Base-by-base conservation (phyloP, 257 asterid genomes). In the Nicotiana tabacum region DNA sequence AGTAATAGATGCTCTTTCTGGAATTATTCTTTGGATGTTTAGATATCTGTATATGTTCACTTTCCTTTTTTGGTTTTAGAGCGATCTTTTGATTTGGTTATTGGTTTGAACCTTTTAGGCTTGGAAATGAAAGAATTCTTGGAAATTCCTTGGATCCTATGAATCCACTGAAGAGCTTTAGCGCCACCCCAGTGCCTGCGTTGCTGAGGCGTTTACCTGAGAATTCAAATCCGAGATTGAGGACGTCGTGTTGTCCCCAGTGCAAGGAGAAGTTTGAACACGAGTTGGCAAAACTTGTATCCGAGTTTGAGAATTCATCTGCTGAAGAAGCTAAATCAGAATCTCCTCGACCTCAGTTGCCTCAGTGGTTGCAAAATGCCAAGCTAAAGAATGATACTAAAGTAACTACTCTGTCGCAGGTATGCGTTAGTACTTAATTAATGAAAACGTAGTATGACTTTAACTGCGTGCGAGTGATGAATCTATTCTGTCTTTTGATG, bases 331-430 rank as follows among this genome's bases (percentile, higher is more conserved):
- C 88, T 46, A 91, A 87, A 69, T 87, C 92, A 37, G 90, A 86
- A 24, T 56, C 86, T 2, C 61, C 89, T 16, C 82, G 65, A 58
- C 84, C 95, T 27, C 69, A 94, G 51, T 87, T 95, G 65, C 99
- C 98, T 3, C 93, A 86, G 56, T 95, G 99, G 99, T 64, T 95
- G 92, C 97, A 92, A 85, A 91, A 83, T 68, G 98, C 93, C 2
- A 91, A 92, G 84, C 86, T 86, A 35, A 83, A 48, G 37, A 53
- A 72, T 72, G 93, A 87, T 81, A 82, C 85, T 64, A 91, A 88
- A 83, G 66, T 83, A n/a, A 79, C 90, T 32, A 85, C 89, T 84
- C 89, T 80, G 60, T 79, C 90, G 11, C 88, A 88, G 87, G 98
- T 92, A 88, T 69, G 80, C 78, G 85, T 58, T 21, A 10, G 56